A percentile compares a stretch with the other conserved stretches of the same genome.
Evolutionary conservation across 2,329 filamentous ascomycete genomes (phyloP).

Genomic region (Colletotrichum liaoningense): DNA sequence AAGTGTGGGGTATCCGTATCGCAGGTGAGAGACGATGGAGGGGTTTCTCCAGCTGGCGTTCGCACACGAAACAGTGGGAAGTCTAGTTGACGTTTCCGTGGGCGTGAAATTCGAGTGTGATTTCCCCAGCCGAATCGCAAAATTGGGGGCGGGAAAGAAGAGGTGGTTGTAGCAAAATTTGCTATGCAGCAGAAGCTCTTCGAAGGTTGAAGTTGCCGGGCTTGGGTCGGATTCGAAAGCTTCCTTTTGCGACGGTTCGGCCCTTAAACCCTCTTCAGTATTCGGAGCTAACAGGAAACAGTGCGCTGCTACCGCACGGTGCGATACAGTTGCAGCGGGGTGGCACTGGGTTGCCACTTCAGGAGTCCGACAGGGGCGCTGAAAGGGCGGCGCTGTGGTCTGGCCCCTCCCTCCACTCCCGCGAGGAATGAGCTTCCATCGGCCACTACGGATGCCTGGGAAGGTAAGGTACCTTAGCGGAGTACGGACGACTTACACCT

Average conservation of each 20-base stretch:
- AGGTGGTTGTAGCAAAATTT: constrained; percentile 22
- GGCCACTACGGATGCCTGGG: background rate
- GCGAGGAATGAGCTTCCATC: background rate
- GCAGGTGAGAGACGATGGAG: background rate
- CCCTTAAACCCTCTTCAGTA: constrained; percentile 29
- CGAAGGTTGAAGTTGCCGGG: constrained; percentile 31
- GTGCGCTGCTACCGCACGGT: constrained; percentile 15
- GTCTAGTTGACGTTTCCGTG: background rate
- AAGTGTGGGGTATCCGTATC: constrained; percentile 28
- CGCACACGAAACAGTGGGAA: constrained; percentile 18
- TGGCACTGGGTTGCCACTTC: constrained; percentile 26
- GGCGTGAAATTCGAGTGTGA: background rate
- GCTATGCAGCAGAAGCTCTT: constrained; percentile 31
- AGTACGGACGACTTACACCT: background rate
- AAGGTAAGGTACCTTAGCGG: background rate
- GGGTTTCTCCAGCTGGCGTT: background rate
- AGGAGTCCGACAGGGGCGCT: constrained; percentile 16
- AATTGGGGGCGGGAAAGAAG: background rate
- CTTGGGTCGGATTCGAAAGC: constrained; percentile 26
- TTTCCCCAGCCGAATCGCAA: background rate
- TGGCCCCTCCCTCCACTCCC: constrained; percentile 9
- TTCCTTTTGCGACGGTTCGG: constrained; percentile 33
- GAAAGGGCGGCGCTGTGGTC: constrained; percentile 8
- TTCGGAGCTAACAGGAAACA: constrained; percentile 28
- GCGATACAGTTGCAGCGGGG: constrained; percentile 17